Conservation (phyloP, 768 basidiomycete genomes). For the Psilocybe sp. region DNA sequence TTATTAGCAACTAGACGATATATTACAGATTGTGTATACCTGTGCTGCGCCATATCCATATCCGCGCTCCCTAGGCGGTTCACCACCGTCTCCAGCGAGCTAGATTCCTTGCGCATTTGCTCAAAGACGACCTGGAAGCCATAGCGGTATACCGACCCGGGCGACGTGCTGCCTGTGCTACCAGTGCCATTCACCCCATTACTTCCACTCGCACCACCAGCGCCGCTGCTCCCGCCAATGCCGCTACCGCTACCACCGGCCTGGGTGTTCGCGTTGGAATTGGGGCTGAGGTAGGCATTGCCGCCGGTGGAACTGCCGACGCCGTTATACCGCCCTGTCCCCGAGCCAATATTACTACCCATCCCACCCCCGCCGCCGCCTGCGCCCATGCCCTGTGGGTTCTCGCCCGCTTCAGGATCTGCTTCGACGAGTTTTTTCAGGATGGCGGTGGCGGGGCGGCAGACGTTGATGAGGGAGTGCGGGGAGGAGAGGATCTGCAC, state of each 20-base stretch:
- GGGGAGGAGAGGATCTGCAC: constrained; percentile 77
- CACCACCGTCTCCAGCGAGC: constrained; percentile 80
- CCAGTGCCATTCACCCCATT: too few species aligned
- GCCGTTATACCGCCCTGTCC: constrained; percentile 12
- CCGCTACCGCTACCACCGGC: too few species aligned
- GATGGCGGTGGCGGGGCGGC: constrained; percentile 87
- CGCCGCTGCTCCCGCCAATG: too few species aligned
- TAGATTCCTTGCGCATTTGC: constrained; percentile 72
- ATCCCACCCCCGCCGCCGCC: too few species aligned
- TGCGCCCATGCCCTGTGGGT: too few species aligned
- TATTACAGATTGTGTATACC: constrained; percentile 35
- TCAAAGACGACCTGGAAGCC: constrained; percentile 84
- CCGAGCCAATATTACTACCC: too few species aligned
- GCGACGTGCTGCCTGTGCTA: constrained; percentile 30
- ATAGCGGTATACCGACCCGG: constrained; percentile 76
- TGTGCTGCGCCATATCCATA: constrained; percentile 81
- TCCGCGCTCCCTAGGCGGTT: constrained; percentile 76
- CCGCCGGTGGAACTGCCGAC: constrained; percentile 51
- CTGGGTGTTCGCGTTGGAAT: too few species aligned
- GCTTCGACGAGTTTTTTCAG: constrained; percentile 88
- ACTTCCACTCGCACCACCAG: too few species aligned
- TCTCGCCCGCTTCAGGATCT: constrained; percentile 54
- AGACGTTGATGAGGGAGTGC: constrained; percentile 81
- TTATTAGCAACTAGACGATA: constrained; percentile 8
- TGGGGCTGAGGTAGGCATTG: constrained; percentile 66